Evolutionary conservation across 1,284 basidiomycete genomes (phyloP), one percentile per base, ranked within the genome.

Genomic region (Singerocomus inundabilis): DNA sequence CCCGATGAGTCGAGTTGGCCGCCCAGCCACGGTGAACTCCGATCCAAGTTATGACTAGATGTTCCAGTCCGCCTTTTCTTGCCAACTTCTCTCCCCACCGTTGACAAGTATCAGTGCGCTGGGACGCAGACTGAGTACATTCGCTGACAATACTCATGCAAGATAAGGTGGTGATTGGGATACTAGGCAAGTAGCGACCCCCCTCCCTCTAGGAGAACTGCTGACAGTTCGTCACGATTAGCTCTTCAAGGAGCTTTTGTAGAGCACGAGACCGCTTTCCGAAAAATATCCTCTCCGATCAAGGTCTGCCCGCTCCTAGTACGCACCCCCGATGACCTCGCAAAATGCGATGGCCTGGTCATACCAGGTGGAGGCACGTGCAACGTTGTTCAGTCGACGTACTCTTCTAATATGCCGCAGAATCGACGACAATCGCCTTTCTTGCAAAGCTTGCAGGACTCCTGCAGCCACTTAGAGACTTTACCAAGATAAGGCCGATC

Each of bases 221-320:
- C 31, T 53, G 36, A 66, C 31, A 9, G 21, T 12, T 18, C 12
- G n/a, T 25, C 28, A 24, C n/a, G n/a, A n/a, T 44, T 42, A 86
- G 96, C 95, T 44, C 78, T 98, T 37, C 96, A 98, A 70, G 96
- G 95, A 46, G 93, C 94, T 5, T 98, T 98, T 66, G 78, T 81
- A 33, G 95, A 99, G 72, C 96, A 98, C 70, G 78, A 88, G 64
- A 70, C 73, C 11, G 82, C 85, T 56, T 74, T 94, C 47, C 77
- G 83, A 63, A 81, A 77, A 52, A 64, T 89, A 34, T 69, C 74
- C 28, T 64, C 75, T 34, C 70, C 73, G 53, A 67, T 68, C 43
- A 74, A 70, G 53, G 68, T 88, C 50, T 59, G 61, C 28, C 72
- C 82, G 36, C 66, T 83, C n/a, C 80, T 86, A 12, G 88, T 98